phyloP scores from a whole-genome alignment of 768 basidiomycete species.

The Rhizopogon rudus region DNA sequence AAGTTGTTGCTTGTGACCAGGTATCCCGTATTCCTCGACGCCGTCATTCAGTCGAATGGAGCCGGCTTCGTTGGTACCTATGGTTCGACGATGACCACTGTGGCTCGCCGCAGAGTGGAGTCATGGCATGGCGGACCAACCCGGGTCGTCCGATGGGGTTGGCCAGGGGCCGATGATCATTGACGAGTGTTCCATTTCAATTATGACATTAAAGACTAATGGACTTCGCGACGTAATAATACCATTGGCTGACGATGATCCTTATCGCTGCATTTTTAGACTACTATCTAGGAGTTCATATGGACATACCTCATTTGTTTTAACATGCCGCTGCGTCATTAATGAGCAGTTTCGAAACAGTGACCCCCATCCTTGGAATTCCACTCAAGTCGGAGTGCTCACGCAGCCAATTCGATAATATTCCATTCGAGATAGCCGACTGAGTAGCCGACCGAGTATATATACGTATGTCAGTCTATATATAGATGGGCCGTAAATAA shows the following conservation, averaged over 20 bases:
- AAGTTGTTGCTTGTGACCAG: conserved; percentile 27
- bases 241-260: background rate
- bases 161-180: conserved; percentile 51
- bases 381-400: too few species aligned
- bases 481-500: background rate
- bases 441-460: too few species aligned
- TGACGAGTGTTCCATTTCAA: conserved; percentile 8
- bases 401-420: too few species aligned
- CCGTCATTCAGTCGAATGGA: conserved; percentile 63
- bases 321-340: background rate
- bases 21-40: conserved; percentile 73
- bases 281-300: background rate
- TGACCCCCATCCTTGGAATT: background rate
- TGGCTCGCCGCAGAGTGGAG: conserved; percentile 62
- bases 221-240: background rate
- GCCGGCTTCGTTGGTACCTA: conserved; percentile 71
- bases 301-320: background rate
- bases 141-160: conserved; percentile 56
- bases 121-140: conserved; percentile 58
- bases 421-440: background rate
- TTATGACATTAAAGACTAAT: background rate
- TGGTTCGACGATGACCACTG: conserved; percentile 62
- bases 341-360: background rate
- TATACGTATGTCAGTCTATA: background rate
- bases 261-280: background rate